These are phyloP conservation scores for Tetraselmis striata DNA, from an alignment of 139 green algal genomes.

Conservation along the genomic window DNA sequence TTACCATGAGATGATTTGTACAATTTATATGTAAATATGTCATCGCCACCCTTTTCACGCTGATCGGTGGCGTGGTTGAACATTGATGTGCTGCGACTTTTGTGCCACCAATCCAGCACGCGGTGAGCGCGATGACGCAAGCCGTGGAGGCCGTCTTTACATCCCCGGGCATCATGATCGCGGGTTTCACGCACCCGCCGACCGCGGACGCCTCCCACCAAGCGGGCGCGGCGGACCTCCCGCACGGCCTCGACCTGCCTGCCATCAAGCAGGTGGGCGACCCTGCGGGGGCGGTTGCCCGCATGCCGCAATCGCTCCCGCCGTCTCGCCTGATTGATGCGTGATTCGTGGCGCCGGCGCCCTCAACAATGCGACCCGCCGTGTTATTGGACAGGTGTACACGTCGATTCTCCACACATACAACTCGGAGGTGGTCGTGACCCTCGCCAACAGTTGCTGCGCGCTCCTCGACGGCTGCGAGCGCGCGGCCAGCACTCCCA, in stretches of 20 bases:
- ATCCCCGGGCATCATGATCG: constrained; percentile 29
- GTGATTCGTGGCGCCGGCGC: too few relatives aligned
- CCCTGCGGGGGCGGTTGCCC: too few relatives aligned
- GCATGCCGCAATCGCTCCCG: too few relatives aligned
- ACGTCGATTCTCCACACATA: constrained; percentile 40
- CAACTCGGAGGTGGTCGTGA: constrained; percentile 29
- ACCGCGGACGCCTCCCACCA: background rate
- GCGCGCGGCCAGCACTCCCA: constrained; percentile 6
- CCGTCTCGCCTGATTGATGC: too few relatives aligned
- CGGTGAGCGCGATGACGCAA: background rate
- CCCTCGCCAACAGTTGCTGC: constrained; percentile 25
- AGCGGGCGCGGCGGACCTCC: background rate
- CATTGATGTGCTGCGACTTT: too few relatives aligned
- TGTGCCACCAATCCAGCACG: too few relatives aligned
- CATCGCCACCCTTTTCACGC: too few relatives aligned
- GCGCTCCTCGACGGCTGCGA: constrained; percentile 31
- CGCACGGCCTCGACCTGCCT: constrained; percentile 17
- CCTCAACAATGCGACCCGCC: background rate
- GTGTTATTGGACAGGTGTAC: too few relatives aligned
- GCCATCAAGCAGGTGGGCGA: constrained; percentile 6
- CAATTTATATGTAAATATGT: too few relatives aligned
- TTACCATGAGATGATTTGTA: too few relatives aligned
- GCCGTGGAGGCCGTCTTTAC: constrained; percentile 36
- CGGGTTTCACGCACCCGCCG: constrained; percentile 10
- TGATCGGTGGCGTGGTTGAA: too few relatives aligned